Percentiles rank a stretch among this genome's conserved stretches.
Conservation (phyloP, 371 early-diverging fungal genomes). For the Mucor sp. region DNA sequence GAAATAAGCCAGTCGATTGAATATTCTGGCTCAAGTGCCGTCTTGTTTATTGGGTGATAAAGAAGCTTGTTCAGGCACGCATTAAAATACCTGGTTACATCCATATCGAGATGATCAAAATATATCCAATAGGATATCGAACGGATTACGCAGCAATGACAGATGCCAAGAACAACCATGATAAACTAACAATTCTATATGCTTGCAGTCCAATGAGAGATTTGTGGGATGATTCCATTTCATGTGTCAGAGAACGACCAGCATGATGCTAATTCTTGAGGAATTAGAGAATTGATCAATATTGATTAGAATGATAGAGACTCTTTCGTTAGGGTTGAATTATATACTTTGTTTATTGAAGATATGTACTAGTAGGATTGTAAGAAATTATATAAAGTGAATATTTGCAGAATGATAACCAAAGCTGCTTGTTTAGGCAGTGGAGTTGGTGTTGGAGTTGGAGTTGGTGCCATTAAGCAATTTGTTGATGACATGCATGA, state of each 20-base stretch:
- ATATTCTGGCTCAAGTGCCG: not conserved
- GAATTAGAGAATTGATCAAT: not conserved
- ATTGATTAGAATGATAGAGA: too few species aligned
- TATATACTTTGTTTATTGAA: not conserved
- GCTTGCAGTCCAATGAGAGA: too few species aligned
- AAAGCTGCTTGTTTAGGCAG: not conserved
- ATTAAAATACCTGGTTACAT: not conserved
- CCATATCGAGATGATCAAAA: not conserved
- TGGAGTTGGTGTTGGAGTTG: not conserved
- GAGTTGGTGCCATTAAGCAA: conserved; percentile 8
- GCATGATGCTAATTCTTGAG: not conserved
- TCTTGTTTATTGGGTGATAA: not conserved
- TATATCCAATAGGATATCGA: not conserved
- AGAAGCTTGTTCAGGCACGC: not conserved
- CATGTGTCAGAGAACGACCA: not conserved
- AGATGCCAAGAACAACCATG: not conserved
- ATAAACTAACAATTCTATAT: not conserved
- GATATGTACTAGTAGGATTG: not conserved
- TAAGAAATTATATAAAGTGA: not conserved
- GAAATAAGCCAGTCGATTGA: not conserved
- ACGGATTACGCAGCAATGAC: not conserved
- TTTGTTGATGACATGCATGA: conserved; percentile 49
- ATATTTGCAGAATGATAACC: not conserved
- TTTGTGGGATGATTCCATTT: not conserved
- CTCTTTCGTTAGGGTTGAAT: too few species aligned